Conservation (phyloP, 352 stramenopile genomes). For the Globisporangium splendens region DNA sequence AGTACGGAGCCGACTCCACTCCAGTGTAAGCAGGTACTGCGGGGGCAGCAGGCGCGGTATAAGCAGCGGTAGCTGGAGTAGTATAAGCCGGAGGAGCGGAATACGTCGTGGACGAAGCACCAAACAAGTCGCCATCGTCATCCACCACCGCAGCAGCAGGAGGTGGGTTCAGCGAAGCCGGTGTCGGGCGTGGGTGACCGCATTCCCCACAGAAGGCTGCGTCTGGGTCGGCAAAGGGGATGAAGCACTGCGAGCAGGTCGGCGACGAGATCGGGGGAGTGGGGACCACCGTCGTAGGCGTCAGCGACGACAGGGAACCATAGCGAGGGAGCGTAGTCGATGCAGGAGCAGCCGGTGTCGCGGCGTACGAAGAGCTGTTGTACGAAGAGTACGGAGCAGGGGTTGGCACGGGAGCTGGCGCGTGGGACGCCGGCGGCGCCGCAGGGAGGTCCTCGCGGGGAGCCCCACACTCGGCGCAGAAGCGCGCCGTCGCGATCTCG, state of each 20-base stretch:
- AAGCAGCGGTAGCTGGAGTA: no score
- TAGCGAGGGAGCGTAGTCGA: no score
- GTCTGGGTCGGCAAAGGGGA: conserved; percentile 46
- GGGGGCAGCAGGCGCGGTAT: no score
- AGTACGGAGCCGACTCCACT: not conserved
- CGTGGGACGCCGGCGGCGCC: conserved; percentile 2
- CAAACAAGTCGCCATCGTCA: conserved; percentile 65
- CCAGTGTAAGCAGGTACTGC: not conserved
- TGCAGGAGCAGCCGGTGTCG: no score
- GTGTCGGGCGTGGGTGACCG: conserved; percentile 39
- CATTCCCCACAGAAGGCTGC: conserved; percentile 77
- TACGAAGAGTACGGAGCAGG: no score
- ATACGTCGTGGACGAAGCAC: conserved; percentile 27
- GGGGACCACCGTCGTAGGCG: conserved; percentile 13
- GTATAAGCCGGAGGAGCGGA: not conserved
- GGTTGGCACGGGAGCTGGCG: not conserved
- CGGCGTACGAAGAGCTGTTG: no score
- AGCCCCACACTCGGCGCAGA: conserved; percentile 79
- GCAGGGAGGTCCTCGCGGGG: conserved; percentile 55
- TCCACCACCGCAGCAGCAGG: conserved; percentile 7
- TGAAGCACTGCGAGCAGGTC: conserved; percentile 44
- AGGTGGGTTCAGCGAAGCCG: conserved; percentile 4
- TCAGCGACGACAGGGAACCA: conserved; percentile 8
- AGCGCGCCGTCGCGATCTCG: conserved; percentile 74
- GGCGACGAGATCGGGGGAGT: conserved; percentile 12